These are phyloP conservation scores for Serpula lacrymans DNA, from an alignment of 768 basidiomycete species.

Conservation along the genomic window DNA sequence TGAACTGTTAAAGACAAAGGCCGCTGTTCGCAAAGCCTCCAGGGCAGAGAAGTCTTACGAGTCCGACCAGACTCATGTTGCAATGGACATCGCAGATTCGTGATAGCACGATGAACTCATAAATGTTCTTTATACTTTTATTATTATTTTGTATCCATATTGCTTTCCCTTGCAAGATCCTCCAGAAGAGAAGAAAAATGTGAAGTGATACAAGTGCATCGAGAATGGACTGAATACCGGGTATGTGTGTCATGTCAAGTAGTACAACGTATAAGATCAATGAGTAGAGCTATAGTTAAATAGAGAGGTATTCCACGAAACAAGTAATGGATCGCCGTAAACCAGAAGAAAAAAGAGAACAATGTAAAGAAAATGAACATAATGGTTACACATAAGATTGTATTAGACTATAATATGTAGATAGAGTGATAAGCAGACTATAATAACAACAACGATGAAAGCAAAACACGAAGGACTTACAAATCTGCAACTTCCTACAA, in stretches of 20 bases:
- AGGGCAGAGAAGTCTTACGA: constrained; percentile 19
- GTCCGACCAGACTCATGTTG: too few relatives aligned
- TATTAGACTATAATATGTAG: constrained; percentile 15
- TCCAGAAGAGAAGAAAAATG: too few relatives aligned
- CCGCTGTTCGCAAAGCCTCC: constrained; percentile 41
- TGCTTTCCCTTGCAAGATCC: too few relatives aligned
- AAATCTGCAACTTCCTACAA: constrained; percentile 19
- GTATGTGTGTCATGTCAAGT: too few relatives aligned
- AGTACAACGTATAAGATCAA: too few relatives aligned
- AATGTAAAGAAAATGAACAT: constrained; percentile 1
- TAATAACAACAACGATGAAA: constrained; percentile 5
- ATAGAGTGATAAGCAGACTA: constrained; percentile 12
- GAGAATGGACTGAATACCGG: too few relatives aligned
- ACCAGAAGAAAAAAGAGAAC: neutral
- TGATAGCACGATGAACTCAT: too few relatives aligned
- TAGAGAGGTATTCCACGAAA: neutral
- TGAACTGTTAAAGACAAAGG: constrained; percentile 47
- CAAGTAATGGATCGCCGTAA: constrained; percentile 1
- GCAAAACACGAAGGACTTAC: constrained; percentile 2
- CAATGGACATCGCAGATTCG: constrained; percentile 23
- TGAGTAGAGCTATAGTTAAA: too few relatives aligned
- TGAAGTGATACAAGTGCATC: too few relatives aligned
- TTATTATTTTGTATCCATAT: too few relatives aligned
- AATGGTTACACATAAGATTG: constrained; percentile 8
- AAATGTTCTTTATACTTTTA: too few relatives aligned